These are phyloP conservation scores for Fennellomyces sp. DNA, from an alignment of 371 early-diverging fungal genomes.

Conservation along the genomic window DNA sequence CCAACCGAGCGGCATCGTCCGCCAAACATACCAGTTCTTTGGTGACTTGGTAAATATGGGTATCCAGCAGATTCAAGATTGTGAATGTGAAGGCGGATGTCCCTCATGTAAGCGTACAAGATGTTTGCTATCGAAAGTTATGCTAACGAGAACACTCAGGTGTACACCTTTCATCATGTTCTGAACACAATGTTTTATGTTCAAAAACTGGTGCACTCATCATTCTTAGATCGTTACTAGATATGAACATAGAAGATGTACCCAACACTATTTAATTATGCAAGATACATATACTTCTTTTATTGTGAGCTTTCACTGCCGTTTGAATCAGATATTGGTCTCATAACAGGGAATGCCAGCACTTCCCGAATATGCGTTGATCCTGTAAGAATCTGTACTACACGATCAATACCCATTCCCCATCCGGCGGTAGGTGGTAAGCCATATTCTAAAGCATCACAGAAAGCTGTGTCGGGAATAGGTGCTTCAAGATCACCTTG, in stretches of 20 bases:
- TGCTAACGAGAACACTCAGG: conserved; percentile 20
- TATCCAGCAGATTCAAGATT: conserved; percentile 29
- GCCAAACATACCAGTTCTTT: conserved; percentile 39
- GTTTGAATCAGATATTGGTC: conserved; percentile 10
- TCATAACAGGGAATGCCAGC: conserved; percentile 84
- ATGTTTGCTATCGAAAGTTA: too few relatives aligned
- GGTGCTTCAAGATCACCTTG: conserved; percentile 89
- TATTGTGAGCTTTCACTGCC: too few relatives aligned
- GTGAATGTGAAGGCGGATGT: conserved; percentile 46
- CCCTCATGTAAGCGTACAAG: conserved; percentile 46
- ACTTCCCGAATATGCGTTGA: conserved; percentile 91
- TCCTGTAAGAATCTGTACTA: conserved; percentile 88
- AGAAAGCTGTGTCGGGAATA: conserved; percentile 83
- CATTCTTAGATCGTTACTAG: conserved; percentile 5
- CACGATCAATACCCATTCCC: conserved; percentile 98
- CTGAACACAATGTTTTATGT: conserved; percentile 43
- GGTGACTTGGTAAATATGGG: conserved; percentile 25
- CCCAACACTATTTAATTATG: too few relatives aligned
- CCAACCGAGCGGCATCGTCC: conserved; percentile 35
- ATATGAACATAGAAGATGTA: neutral
- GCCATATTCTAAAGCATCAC: conserved; percentile 92
- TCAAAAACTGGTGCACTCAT: conserved; percentile 41
- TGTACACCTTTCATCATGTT: conserved; percentile 38
- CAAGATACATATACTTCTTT: too few relatives aligned
- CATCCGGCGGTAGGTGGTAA: conserved; percentile 98